Evolutionary conservation across 1,284 basidiomycete species (phyloP), one percentile per base, ranked within the genome.

Genomic region (Sanghuangporus sanghuang): DNA sequence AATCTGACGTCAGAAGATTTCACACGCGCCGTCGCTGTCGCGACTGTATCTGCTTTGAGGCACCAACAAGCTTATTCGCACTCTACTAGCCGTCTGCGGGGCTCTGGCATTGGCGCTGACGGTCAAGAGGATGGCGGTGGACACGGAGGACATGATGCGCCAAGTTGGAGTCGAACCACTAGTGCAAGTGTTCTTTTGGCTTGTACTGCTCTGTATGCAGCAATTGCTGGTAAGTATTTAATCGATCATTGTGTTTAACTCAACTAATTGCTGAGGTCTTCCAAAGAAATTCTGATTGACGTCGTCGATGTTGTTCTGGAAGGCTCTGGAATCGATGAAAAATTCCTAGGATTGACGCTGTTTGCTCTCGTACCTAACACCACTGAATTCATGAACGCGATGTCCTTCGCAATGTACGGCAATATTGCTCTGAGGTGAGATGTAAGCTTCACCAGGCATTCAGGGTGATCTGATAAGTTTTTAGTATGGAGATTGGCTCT

Each of bases 361-460:
- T 99, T 99, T 71, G 96, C 97, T 1, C 84, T 99, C 39, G 96
- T 99, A 0, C 97, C 97, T 9, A 99, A 99, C 75, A 98, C 96
- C 16, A 99, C 97, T 21, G 97, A 99, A 77, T 99, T 99, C 74
- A 98, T 99, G 96, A 99, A 99, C 73, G 97, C 97, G 62, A 97
- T 99, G 72, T 96, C 95, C n/a, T 99, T 99, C 72, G 96, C 97
- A 16, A 78, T 99, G 69, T 93, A 97, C 71, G 96, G 93, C 14
- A 99, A 99, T 74, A 99, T 99, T 68, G 95, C 97, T 1, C 79
- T 99, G 23, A 95, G 93, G 95, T 94, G 68, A 56, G 85, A 71
- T 8, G 55, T 32, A 36, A 42, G 44, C 16, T 46, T 18, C 16
- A 42, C 21, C 7, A n/a, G 44, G 6, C 12, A n/a, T 46, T 46